A percentile compares a stretch with the other conserved stretches of the same genome.
These are phyloP conservation scores for Coemansia sp. DNA, from an alignment of 192 early-diverging fungal genomes.

Conservation along the genomic window DNA sequence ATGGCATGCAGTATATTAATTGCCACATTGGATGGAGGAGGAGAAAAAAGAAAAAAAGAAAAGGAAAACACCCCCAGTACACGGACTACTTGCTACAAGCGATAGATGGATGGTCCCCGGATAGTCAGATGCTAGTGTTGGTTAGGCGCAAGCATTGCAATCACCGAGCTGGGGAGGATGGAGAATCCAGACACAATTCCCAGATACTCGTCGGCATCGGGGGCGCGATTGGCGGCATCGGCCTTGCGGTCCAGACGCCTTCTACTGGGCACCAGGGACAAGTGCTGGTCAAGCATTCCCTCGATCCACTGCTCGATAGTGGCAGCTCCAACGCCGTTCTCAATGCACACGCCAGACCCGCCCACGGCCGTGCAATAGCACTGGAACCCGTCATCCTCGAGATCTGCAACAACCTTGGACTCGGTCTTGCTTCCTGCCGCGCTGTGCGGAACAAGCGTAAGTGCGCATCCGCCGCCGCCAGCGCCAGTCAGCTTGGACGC, in stretches of 20 bases:
- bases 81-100: too few species aligned
- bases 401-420: conserved; percentile 44
- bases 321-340: conserved; percentile 12
- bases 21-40: too few species aligned
- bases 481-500: conserved; percentile 93
- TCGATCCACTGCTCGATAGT: conserved; percentile 30
- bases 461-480: conserved; percentile 95
- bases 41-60: too few species aligned
- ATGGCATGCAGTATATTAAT: too few species aligned
- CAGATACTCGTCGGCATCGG: conserved; percentile 5
- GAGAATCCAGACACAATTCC: conserved; percentile 21
- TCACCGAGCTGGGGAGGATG: conserved; percentile 11
- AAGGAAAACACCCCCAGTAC: too few species aligned
- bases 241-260: not conserved
- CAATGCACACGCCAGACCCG: conserved; percentile 60
- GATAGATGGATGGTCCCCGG: too few species aligned
- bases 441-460: conserved; percentile 66
- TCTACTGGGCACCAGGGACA: conserved; percentile 11
- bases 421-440: conserved; percentile 21
- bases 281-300: not conserved
- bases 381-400: conserved; percentile 64
- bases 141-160: conserved; percentile 17
- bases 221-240: not conserved
- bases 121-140: too few species aligned
- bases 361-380: conserved; percentile 76